Conservation (phyloP, 2,329 filamentous ascomycete species). For the Mycosphaerelloides madeirae region DNA sequence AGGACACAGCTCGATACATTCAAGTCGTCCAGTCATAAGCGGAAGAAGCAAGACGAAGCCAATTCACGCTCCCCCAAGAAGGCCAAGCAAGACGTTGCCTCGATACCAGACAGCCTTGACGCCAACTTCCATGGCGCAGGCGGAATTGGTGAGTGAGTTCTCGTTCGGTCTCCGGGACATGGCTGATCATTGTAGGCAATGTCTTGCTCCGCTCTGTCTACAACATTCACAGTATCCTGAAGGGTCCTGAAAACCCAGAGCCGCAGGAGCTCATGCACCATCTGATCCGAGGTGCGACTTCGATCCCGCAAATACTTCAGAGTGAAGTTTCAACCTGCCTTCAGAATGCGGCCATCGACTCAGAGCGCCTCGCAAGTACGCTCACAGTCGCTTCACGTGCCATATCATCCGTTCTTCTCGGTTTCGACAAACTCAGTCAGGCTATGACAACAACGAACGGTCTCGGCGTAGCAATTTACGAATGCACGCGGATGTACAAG, state of each 20-base stretch:
- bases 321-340: constrained; percentile 11
- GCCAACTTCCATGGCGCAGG: too few relatives aligned
- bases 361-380: constrained; percentile 13
- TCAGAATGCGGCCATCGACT: constrained; percentile 1
- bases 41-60: constrained; percentile 26
- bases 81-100: constrained; percentile 12
- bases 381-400: constrained; percentile 21
- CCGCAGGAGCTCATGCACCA: constrained; percentile 23
- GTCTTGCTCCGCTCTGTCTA: constrained; percentile 26
- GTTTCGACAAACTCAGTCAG: constrained; percentile 19
- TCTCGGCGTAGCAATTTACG: constrained; percentile 26
- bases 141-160: constrained; percentile 16
- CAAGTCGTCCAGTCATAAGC: constrained; percentile 20
- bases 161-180: not conserved
- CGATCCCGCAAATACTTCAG: constrained; percentile 21
- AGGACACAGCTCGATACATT: constrained; percentile 18
- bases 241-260: constrained; percentile 13
- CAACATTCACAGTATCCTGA: constrained; percentile 25
- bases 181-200: constrained; percentile 18
- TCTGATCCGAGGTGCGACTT: constrained; percentile 21
- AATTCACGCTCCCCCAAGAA: constrained; percentile 24
- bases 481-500: constrained; percentile 36
- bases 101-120: too few relatives aligned
- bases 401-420: constrained; percentile 21
- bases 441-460: constrained; percentile 7